Conservation (phyloP, 768 basidiomycete species). For the Trametes villosa region DNA sequence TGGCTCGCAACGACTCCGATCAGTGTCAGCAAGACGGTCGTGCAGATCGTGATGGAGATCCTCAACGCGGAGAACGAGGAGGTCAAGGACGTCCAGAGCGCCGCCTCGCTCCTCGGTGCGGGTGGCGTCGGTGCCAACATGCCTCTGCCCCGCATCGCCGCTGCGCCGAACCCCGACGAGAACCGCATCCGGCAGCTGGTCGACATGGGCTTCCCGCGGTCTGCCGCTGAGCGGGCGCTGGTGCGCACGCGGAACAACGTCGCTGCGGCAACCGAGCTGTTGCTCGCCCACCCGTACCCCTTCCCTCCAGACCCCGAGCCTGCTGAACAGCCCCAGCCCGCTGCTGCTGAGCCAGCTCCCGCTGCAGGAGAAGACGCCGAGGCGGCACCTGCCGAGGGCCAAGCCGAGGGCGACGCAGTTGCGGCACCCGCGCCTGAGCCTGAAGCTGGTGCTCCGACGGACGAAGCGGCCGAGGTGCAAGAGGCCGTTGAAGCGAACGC, state of each 20-base stretch:
- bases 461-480: background rate
- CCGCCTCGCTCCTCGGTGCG: slow-evolving; percentile 37
- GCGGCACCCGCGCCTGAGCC: slow-evolving; percentile 15
- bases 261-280: slow-evolving; percentile 83
- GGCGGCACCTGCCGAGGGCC: slow-evolving; percentile 7
- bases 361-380: slow-evolving; percentile 15
- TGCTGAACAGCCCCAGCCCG: slow-evolving; percentile 32
- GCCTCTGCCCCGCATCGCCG: slow-evolving; percentile 37
- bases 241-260: slow-evolving; percentile 87
- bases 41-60: slow-evolving; percentile 79
- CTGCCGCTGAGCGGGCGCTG: slow-evolving; percentile 84
- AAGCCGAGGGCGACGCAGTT: too few species aligned
- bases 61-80: slow-evolving; percentile 84
- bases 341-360: slow-evolving; percentile 20
- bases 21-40: slow-evolving; percentile 72
- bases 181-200: slow-evolving; percentile 78
- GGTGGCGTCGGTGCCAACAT: too few species aligned
- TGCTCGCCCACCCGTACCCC: slow-evolving; percentile 82
- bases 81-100: slow-evolving; percentile 49
- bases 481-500: slow-evolving; percentile 23
- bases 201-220: slow-evolving; percentile 97
- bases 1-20: slow-evolving; percentile 84
- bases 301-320: slow-evolving; percentile 69
- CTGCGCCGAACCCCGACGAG: slow-evolving; percentile 66
- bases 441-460: slow-evolving; percentile 31